Evolutionary conservation across 2,329 filamentous ascomycete genomes (phyloP).

Genomic region (Ceratocystis variospora): DNA sequence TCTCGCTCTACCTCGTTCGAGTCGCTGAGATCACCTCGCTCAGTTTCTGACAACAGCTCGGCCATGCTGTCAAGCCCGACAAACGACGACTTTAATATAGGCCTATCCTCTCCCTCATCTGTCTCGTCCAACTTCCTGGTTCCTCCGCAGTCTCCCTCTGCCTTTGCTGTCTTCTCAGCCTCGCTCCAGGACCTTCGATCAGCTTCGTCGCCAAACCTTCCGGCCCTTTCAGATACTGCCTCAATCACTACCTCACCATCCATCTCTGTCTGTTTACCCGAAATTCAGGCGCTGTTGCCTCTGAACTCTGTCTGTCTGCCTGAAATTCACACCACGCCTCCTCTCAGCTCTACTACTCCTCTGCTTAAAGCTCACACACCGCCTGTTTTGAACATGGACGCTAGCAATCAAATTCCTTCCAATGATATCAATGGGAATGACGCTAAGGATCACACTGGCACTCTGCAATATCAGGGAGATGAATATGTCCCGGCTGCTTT

Average conservation of each 20-base stretch:
- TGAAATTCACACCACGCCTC: not conserved
- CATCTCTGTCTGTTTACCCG: not conserved
- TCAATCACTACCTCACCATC: not conserved
- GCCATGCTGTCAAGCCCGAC: slow-evolving; percentile 22
- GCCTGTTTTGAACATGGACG: slow-evolving; percentile 50
- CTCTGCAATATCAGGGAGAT: slow-evolving; percentile 40
- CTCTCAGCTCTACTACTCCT: slow-evolving; percentile 24
- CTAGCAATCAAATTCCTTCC: slow-evolving; percentile 59
- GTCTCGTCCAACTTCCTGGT: slow-evolving; percentile 17
- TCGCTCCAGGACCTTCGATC: slow-evolving; percentile 14
- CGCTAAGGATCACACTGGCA: slow-evolving; percentile 47
- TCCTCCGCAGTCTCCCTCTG: slow-evolving; percentile 24
- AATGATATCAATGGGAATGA: slow-evolving; percentile 56
- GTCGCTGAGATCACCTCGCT: slow-evolving; percentile 19
- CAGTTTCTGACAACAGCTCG: slow-evolving; percentile 20
- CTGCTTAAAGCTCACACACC: slow-evolving; percentile 40
- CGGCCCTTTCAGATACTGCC: not conserved
- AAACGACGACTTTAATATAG: slow-evolving; percentile 19
- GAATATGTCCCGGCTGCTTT: slow-evolving; percentile 34
- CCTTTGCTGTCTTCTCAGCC: slow-evolving; percentile 17
- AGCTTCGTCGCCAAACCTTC: not conserved
- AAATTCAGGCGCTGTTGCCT: not conserved
- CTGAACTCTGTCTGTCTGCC: not conserved
- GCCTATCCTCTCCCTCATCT: slow-evolving; percentile 11
- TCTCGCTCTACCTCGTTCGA: slow-evolving; percentile 16